Base-by-base conservation (phyloP, 139 green algal species). In the Deuterostichococcus epilithicus region DNA sequence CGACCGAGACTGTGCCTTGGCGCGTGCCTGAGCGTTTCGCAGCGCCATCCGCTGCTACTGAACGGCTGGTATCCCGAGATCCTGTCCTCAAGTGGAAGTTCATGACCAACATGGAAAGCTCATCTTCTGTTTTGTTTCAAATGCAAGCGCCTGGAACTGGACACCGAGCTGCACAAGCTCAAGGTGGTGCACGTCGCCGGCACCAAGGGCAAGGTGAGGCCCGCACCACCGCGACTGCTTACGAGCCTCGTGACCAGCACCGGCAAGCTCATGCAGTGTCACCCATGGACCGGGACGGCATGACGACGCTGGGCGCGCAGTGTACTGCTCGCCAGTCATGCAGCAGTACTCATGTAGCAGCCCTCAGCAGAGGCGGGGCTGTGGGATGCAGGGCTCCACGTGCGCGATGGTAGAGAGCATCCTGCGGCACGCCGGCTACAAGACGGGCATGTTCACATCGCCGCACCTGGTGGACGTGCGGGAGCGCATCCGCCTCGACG, bases 181-280 rank as follows among this genome's bases (percentile, higher is more conserved):
- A 90, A 75, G 32, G 86, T 96, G 1, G 92, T 98, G 37, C 92
- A 97, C 74, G 89, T 97, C 37, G 94, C 94, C 2, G 94, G 94
- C 23, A 97, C 93, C 33, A 97, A 97, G 81, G 93, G 93, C 63
- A 97, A 97, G 86, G 88, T 91, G 44, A 52, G 69, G 36, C 26
- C n/a, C 30, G 18, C 67, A 28, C 67, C 23, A 30, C 8, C 8
- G 67, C 67, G 39, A 42, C 33, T 72, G 59, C 22, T 15, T 60
- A 60, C 45, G 18, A 60, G 15, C 45, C 18, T 60, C n/a, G 42
- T 52, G 10, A 52, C 42, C 8, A 13, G 10, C 42, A 23, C 42
- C 42, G 10, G 13, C 42, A 52, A 13, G 10, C 8, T 52, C 42
- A 52, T 52, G 42, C 42, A 52, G 42, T n/a, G n/a, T n/a, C n/a